phyloP scores from a whole-genome alignment of 1,139 yeast genomes.

The Debaryomycetaceae sp. region DNA sequence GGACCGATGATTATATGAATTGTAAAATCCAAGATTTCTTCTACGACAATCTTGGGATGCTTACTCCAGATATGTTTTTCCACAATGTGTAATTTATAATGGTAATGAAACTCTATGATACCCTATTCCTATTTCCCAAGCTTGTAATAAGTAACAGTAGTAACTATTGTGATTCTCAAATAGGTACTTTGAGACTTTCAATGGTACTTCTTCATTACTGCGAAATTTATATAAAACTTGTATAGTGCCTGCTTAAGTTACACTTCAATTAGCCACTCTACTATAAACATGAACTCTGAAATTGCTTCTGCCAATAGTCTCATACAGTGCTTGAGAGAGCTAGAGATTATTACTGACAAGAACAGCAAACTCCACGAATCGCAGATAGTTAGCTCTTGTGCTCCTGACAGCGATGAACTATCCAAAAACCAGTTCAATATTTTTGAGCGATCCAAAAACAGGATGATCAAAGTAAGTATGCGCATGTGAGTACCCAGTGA shows the following conservation, averaged over 20 bases:
- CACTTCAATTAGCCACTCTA: too few species aligned
- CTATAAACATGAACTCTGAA: not conserved
- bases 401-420: not conserved
- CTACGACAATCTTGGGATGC: constrained; percentile 7
- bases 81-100: constrained; percentile 1
- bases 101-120: not conserved
- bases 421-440: not conserved
- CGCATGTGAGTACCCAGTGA: not conserved
- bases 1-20: not conserved
- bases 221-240: not conserved
- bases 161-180: not conserved
- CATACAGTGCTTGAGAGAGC: not conserved
- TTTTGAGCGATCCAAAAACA: not conserved
- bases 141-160: not conserved
- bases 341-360: not conserved
- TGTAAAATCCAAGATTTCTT: constrained; percentile 7
- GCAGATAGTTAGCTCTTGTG: not conserved
- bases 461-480: constrained; percentile 8
- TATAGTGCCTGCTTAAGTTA: too few species aligned
- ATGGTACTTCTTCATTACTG: not conserved
- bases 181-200: not conserved
- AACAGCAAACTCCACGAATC: not conserved
- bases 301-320: not conserved
- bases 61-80: constrained; percentile 10
- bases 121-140: not conserved